Conservation (phyloP, 345 rosid genomes). For the Lepidium sativum region DNA sequence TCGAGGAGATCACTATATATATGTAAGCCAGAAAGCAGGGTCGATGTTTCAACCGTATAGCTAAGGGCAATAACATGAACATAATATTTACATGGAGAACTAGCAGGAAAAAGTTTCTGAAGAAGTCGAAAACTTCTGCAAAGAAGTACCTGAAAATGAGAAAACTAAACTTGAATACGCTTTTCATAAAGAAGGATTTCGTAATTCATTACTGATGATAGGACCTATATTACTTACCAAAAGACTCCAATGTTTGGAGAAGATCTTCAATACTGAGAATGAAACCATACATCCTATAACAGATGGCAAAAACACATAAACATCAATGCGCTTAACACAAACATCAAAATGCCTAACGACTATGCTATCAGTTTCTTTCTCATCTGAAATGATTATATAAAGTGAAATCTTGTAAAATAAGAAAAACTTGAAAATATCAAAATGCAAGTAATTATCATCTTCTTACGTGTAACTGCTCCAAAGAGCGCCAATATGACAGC, state of each 20-base stretch:
- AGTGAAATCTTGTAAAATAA: no score
- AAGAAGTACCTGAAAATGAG: conserved; percentile 84
- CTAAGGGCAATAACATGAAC: conserved; percentile 78
- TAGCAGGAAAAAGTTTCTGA: no score
- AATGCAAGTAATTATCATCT: no score
- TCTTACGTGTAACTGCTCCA: no score
- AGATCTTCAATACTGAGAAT: no score
- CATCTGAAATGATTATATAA: no score
- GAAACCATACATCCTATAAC: no score
- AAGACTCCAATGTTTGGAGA: conserved; percentile 87
- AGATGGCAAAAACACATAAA: no score
- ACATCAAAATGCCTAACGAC: no score
- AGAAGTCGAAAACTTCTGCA: conserved; percentile 91
- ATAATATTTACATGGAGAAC: conserved; percentile 78
- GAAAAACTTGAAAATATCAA: no score
- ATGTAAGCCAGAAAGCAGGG: conserved; percentile 90
- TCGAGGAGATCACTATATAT: conserved; percentile 66
- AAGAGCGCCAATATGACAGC: conserved; percentile 46
- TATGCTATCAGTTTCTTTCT: no score
- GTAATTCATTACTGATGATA: not conserved
- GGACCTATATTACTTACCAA: conserved; percentile 43
- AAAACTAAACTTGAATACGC: not conserved
- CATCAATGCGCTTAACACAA: no score
- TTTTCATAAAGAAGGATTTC: not conserved
- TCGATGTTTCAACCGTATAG: conserved; percentile 74